These are phyloP conservation scores for Saccharomyces hybrid DNA, from an alignment of 1,139 yeast genomes.

Conservation along the genomic window DNA sequence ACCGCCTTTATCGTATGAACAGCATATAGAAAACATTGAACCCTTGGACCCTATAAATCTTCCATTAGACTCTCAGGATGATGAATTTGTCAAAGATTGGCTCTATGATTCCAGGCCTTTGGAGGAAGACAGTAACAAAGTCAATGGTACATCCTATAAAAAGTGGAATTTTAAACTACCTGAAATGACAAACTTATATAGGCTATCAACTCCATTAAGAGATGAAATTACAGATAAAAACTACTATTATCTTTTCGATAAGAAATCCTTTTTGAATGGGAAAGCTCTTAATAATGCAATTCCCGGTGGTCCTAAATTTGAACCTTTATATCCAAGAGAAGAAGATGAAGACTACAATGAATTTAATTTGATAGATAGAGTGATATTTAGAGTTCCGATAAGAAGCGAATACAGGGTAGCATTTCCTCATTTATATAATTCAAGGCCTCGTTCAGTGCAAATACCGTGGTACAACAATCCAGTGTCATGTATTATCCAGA, in stretches of 20 bases:
- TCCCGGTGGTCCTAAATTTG: slow-evolving; percentile 96
- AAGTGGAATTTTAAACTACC: slow-evolving; percentile 59
- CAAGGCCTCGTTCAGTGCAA: slow-evolving; percentile 60
- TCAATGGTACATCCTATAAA: slow-evolving; percentile 67
- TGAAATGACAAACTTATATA: slow-evolving; percentile 58
- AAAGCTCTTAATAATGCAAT: slow-evolving; percentile 79
- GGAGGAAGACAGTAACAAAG: slow-evolving; percentile 44
- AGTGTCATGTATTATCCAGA: slow-evolving; percentile 39
- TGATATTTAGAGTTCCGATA: slow-evolving; percentile 68
- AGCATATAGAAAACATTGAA: slow-evolving; percentile 64
- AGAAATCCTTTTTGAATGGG: slow-evolving; percentile 74
- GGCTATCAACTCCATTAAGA: slow-evolving; percentile 63
- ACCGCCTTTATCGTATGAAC: slow-evolving; percentile 79
- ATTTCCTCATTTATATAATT: slow-evolving; percentile 76
- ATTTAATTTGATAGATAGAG: slow-evolving; percentile 79
- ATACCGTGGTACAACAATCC: slow-evolving; percentile 59
- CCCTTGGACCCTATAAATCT: slow-evolving; percentile 62
- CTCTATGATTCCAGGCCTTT: slow-evolving; percentile 73
- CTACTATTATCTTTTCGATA: slow-evolving; percentile 63
- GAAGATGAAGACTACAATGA: slow-evolving; percentile 81
- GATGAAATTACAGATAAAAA: slow-evolving; percentile 47
- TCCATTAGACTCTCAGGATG: slow-evolving; percentile 58
- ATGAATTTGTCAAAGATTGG: slow-evolving; percentile 60
- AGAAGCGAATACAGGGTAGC: slow-evolving; percentile 82
- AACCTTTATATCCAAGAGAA: slow-evolving; percentile 67